Conservation (phyloP, 345 rosid genomes). For the Camelina sativa region DNA sequence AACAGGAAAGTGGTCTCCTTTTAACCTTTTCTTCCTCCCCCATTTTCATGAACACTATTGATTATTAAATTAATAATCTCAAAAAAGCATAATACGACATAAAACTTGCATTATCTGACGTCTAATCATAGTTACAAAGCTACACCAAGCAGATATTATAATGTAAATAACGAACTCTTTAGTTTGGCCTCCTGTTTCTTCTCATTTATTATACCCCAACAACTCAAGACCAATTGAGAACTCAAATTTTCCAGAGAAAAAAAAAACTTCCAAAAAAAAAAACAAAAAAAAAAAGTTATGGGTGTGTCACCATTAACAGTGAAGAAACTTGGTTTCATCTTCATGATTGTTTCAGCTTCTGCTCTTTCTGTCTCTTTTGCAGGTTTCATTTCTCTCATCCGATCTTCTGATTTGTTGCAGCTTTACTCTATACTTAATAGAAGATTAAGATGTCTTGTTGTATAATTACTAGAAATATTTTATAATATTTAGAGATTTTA, state of each 20-base stretch:
- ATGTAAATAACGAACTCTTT: neutral
- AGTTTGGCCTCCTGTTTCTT: neutral
- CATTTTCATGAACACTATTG: constrained; percentile 27
- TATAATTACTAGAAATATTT: neutral
- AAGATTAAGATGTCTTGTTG: neutral
- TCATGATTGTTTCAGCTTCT: constrained; percentile 53
- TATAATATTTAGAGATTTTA: neutral
- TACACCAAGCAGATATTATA: neutral
- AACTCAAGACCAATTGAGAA: neutral
- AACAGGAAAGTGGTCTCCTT: constrained; percentile 61
- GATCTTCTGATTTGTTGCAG: constrained; percentile 3
- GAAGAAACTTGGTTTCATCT: constrained; percentile 49
- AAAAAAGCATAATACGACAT: constrained; percentile 12
- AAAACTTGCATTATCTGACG: constrained; percentile 3
- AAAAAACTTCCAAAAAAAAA: neutral
- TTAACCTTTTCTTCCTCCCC: constrained; percentile 47
- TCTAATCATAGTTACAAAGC: constrained; percentile 3
- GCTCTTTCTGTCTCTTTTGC: constrained; percentile 50
- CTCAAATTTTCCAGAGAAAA: neutral
- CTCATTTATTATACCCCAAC: neutral
- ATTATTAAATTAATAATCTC: neutral
- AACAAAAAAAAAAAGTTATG: constrained; percentile 29
- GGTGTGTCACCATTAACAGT: constrained; percentile 35
- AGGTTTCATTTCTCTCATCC: constrained; percentile 42
- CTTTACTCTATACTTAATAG: constrained; percentile 10